phyloP scores from a whole-genome alignment of 2,329 filamentous ascomycete genomes.

The Fusarium sp. region DNA sequence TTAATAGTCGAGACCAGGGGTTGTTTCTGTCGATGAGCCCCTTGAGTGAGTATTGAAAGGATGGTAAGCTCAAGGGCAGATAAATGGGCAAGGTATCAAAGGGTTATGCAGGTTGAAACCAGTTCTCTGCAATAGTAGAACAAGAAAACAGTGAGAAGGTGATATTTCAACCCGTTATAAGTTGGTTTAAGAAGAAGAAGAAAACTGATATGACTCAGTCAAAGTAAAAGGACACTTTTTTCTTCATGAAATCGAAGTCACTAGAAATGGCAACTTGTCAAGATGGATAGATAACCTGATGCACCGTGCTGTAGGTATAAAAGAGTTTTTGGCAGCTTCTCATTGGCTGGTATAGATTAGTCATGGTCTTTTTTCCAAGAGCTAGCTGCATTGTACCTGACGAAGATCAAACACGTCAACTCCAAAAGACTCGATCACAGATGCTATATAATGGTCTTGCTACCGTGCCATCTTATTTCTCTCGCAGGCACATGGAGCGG shows the following conservation, averaged over 20 bases:
- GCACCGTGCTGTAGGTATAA: background rate
- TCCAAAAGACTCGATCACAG: background rate
- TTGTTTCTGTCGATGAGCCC: background rate
- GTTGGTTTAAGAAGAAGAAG: conserved; percentile 7
- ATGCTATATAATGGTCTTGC: background rate
- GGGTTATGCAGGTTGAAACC: background rate
- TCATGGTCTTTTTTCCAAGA: conserved; percentile 11
- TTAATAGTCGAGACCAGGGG: conserved; percentile 7
- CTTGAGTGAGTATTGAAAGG: conserved; percentile 13
- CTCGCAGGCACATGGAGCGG: background rate
- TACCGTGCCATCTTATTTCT: background rate
- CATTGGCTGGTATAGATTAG: conserved; percentile 38
- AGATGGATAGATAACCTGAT: conserved; percentile 4
- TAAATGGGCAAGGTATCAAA: conserved; percentile 8
- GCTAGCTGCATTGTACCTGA: background rate
- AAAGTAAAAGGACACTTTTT: conserved; percentile 40
- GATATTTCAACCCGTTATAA: background rate
- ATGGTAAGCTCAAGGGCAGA: background rate
- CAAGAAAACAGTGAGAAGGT: background rate
- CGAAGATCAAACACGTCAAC: background rate
- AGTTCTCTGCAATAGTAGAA: background rate
- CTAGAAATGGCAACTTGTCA: conserved; percentile 45
- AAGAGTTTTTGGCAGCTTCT: conserved; percentile 35
- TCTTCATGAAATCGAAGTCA: conserved; percentile 38
- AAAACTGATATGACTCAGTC: conserved; percentile 37